Conservation (phyloP, 345 rosid genomes). For the Eucalyptus pauciflora region DNA sequence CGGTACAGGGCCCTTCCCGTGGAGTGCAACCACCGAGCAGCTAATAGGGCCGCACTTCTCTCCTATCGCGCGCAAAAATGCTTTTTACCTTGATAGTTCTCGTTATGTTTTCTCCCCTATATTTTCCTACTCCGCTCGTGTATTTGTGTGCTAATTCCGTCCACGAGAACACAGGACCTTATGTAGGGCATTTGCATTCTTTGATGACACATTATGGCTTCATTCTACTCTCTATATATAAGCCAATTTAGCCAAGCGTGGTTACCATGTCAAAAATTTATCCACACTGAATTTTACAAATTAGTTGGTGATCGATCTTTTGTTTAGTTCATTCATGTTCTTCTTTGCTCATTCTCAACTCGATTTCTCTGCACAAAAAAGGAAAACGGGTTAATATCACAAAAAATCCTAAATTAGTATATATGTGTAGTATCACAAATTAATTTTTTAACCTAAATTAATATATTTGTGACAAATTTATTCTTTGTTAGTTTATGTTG, state of each 20-base stretch:
- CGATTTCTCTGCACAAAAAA: neutral
- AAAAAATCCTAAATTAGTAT: no score
- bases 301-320: neutral
- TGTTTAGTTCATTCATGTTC: neutral
- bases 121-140: neutral
- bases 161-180: neutral
- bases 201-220: neutral
- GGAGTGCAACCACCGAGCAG: neutral
- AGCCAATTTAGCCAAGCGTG: neutral
- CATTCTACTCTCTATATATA: neutral
- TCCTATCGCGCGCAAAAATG: neutral
- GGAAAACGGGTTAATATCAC: fast-evolving
- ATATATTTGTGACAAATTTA: fast-evolving
- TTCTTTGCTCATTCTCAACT: neutral
- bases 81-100: neutral
- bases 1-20: neutral
- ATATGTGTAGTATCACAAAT: no score
- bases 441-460: fast-evolving
- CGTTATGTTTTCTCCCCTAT: neutral
- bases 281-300: neutral
- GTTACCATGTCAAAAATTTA: neutral
- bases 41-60: neutral
- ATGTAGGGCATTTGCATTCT: neutral
- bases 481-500: fast-evolving
- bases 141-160: neutral